Evolutionary conservation across 805 yeast species (phyloP).

Genomic region (Trichomonascus vanleenenianus): DNA sequence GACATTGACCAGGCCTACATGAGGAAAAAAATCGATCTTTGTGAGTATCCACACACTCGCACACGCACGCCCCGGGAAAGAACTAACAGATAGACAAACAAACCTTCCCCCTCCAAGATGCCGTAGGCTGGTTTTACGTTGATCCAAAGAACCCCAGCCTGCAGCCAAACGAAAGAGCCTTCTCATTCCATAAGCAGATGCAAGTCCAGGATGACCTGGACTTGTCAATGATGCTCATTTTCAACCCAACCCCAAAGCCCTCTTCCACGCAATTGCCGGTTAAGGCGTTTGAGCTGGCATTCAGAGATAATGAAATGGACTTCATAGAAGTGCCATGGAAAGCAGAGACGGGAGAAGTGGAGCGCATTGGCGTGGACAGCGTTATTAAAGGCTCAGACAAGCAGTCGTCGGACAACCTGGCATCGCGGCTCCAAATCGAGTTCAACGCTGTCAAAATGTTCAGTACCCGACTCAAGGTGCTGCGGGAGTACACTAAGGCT

Average conservation of each 20-base stretch:
- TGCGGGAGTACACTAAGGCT: constrained; percentile 17
- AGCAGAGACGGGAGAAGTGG: constrained; percentile 24
- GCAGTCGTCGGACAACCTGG: constrained; percentile 8
- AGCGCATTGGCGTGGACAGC: constrained; percentile 26
- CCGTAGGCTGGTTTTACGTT: constrained; percentile 29
- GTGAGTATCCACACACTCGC: constrained; percentile 10
- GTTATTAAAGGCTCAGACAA: constrained; percentile 14
- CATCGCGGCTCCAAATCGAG: constrained; percentile 13
- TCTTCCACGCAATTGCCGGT: constrained; percentile 16
- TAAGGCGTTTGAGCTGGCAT: constrained; percentile 18
- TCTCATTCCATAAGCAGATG: constrained; percentile 13
- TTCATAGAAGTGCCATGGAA: constrained; percentile 19
- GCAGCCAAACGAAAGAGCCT: constrained; percentile 6
- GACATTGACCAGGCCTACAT: constrained; percentile 22
- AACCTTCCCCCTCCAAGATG: constrained; percentile 25
- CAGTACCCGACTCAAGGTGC: constrained; percentile 13
- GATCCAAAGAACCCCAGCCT: constrained; percentile 2
- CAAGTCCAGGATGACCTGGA: constrained; percentile 13
- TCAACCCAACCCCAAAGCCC: constrained; percentile 12
- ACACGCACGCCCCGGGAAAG: background rate
- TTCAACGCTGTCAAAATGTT: constrained; percentile 22
- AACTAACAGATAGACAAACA: constrained; percentile 15
- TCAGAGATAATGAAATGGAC: constrained; percentile 8
- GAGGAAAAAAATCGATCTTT: constrained; percentile 20
- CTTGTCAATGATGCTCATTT: constrained; percentile 15